These are phyloP conservation scores for Iris macrosiphon DNA, from an alignment of 106 monocot genomes.

Conservation along the genomic window DNA sequence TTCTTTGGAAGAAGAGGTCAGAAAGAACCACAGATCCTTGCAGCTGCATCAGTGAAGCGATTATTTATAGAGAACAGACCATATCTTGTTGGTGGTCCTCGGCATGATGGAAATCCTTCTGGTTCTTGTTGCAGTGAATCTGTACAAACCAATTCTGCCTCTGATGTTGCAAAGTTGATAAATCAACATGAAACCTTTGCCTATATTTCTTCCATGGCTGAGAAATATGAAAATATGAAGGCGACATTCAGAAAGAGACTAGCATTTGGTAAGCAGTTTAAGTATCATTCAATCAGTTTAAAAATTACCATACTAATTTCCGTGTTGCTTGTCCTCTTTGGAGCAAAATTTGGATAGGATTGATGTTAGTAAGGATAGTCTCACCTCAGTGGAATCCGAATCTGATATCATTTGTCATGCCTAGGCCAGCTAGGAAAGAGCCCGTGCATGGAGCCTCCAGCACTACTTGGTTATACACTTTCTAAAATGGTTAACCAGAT, in stretches of 20 bases:
- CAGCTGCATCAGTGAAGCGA: conserved; percentile 73
- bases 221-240: conserved; percentile 83
- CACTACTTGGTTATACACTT: no score
- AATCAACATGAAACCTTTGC: conserved; percentile 17
- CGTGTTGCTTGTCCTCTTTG: background rate
- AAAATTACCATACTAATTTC: background rate
- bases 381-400: no score
- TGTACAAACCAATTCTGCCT: conserved; percentile 3
- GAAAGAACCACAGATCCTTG: conserved; percentile 76
- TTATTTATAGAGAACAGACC: conserved; percentile 85
- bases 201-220: conserved; percentile 39
- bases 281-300: background rate
- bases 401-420: no score
- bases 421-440: no score
- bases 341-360: no score
- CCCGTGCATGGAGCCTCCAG: no score
- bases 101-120: conserved; percentile 34
- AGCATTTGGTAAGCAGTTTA: conserved; percentile 72
- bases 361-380: no score
- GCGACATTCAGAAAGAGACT: conserved; percentile 70
- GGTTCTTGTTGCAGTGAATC: conserved; percentile 17
- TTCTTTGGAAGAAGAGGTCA: conserved; percentile 72
- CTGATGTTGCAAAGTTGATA: conserved; percentile 17
- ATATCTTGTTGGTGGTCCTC: conserved; percentile 60
- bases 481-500: no score